These are phyloP conservation scores for Rachicladosporium sp. DNA, from an alignment of 2,329 filamentous ascomycete genomes.

Conservation along the genomic window DNA sequence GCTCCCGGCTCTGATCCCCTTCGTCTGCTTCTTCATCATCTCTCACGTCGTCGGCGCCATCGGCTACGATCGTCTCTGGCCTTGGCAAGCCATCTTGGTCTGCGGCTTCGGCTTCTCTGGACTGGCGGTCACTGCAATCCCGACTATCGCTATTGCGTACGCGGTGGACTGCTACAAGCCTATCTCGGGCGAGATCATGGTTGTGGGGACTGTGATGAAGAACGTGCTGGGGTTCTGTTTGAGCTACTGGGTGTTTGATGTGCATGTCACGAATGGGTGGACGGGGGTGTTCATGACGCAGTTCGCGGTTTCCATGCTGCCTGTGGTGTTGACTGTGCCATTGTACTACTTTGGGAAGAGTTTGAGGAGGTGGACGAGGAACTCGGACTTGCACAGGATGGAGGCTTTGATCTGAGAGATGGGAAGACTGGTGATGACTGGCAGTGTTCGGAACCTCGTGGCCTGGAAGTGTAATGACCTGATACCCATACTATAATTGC, in stretches of 20 bases:
- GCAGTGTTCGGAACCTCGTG: too few species aligned
- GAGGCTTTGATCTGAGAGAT: conserved; percentile 19
- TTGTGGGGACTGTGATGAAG: conserved; percentile 33
- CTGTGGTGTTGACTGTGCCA: conserved; percentile 28
- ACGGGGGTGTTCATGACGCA: conserved; percentile 33
- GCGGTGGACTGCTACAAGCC: conserved; percentile 37
- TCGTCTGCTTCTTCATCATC: conserved; percentile 38
- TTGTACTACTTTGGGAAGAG: conserved; percentile 32
- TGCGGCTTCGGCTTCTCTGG: conserved; percentile 36
- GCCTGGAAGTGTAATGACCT: too few species aligned
- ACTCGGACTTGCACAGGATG: conserved; percentile 25
- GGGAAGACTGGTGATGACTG: too few species aligned
- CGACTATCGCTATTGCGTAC: conserved; percentile 33
- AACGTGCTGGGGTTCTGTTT: conserved; percentile 34
- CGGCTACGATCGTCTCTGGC: conserved; percentile 37
- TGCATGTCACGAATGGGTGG: conserved; percentile 27
- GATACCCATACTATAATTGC: too few species aligned
- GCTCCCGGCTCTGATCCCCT: conserved; percentile 41
- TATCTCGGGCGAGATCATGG: conserved; percentile 35
- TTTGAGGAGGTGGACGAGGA: conserved; percentile 27
- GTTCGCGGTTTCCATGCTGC: conserved; percentile 29
- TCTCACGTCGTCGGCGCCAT: conserved; percentile 37
- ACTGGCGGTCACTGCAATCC: conserved; percentile 29
- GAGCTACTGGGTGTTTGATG: conserved; percentile 30
- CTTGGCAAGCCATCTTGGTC: conserved; percentile 37